A percentile compares a stretch with the other conserved stretches of the same genome.
Conservation (phyloP, 1,284 basidiomycete genomes). For the Coniophora puteana region DNA sequence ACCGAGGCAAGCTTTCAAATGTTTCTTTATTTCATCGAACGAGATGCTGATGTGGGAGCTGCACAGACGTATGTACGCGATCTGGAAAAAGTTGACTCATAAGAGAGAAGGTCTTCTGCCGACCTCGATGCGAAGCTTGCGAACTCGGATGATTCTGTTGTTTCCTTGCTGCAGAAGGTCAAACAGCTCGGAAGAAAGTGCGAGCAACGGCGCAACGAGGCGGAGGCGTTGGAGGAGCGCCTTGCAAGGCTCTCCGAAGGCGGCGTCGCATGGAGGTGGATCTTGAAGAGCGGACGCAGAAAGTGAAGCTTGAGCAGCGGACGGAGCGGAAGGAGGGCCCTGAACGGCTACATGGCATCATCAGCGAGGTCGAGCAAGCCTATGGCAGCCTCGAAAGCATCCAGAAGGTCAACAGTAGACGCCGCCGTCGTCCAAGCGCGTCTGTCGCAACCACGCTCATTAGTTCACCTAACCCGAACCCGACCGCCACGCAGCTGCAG, state of each 20-base stretch:
- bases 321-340: conserved; percentile 64
- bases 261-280: conserved; percentile 74
- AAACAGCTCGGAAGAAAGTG: conserved; percentile 78
- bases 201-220: conserved; percentile 64
- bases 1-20: conserved; percentile 78
- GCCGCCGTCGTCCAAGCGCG: no score
- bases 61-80: no score
- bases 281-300: conserved; percentile 75
- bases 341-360: conserved; percentile 63
- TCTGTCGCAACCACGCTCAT: no score
- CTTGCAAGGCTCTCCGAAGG: conserved; percentile 69
- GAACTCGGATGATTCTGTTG: conserved; percentile 74
- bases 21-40: conserved; percentile 67
- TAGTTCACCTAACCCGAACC: no score
- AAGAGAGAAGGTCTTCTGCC: conserved; percentile 87
- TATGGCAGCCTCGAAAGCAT: conserved; percentile 62
- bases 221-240: conserved; percentile 68
- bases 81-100: no score
- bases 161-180: conserved; percentile 65
- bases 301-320: conserved; percentile 71
- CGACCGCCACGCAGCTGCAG: conserved; percentile 76
- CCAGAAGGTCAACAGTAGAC: no score
- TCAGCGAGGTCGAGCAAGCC: conserved; percentile 69
- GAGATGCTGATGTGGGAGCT: conserved; percentile 76
- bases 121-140: conserved; percentile 84